Base-by-base conservation (phyloP, 768 basidiomycete species). In the Amanita rubescens region DNA sequence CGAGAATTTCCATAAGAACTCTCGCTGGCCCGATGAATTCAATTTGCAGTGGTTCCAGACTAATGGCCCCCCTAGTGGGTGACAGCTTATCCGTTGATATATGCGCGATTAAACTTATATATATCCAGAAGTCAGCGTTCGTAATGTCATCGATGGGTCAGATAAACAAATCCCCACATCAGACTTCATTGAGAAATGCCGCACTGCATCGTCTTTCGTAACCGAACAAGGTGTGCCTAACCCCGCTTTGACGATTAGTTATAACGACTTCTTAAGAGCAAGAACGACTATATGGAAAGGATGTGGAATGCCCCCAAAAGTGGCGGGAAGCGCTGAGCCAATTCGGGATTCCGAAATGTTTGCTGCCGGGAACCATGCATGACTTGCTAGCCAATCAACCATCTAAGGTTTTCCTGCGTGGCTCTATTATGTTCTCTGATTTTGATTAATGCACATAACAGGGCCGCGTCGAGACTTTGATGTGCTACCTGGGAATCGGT, bases 401-500 rank as follows among this genome's bases (percentile, higher is more conserved):
- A 1, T 60, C 73, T 42, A 57, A 71, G 58, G 86, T 86, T 58
- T 33, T n/a, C 79, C 30, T 44, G 41, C 37, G 24, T 25, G 14
- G 55, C 10, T 42, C 37, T 32, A 45, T 37, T n/a, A 27, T 42
- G 17, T 34, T 41, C 14, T 27, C 11, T 47, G 20, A 6, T n/a
- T 27, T 14, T 14, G 32, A n/a, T 35, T 42, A 24, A 32, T 48
- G 19, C 55, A 33, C 19, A 39, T 32, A 51, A 5, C 45, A 88
- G 86, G 71, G 72, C 41, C 70, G 69, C 24, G 80, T 89, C 2
- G 84, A 91, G 60, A 90, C 88, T 0, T 69, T 93, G 3, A 90
- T 93, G 88, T 90, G 86, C 61, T 93, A 93, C 60, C 67, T 90
- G 5, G 90, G 90, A 6, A 73, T 85, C 52, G 87, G 85, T 0